Base-by-base conservation (phyloP, 139 green algal species). In the Chlorella sp. region DNA sequence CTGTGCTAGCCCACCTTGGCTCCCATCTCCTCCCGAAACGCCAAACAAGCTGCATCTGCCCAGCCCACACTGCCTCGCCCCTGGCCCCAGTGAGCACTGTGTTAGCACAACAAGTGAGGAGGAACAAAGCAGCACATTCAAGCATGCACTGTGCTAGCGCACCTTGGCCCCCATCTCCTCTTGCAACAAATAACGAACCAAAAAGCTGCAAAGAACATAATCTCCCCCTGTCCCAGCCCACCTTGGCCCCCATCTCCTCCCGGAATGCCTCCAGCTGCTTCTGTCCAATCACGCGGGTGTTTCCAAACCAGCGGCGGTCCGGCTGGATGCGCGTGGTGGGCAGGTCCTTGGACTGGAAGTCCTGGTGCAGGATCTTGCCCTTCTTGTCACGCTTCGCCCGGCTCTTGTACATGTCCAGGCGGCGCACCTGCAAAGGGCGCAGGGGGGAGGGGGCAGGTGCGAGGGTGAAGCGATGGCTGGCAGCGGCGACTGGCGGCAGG, bases 341-440 rank as follows among this genome's bases (percentile, higher is more conserved):
- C 68, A 99, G 92, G 4, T 98, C 98, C 89, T 97, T 98, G 61
- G 94, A 98, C 92, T 99, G 98, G 61, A 99, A 92, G 22, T 99
- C 96, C 94, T 98, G 94, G 37, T 75, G n/a, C 24, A 60, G 73
- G 80, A 77, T 48, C 73, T 42, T 76, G 14, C 98, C 98, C 22
- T 98, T 97, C 88, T 96, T 98, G 94, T 99, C 97, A 1, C 98
- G 90, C 53, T 95, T 91, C 0, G 98, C 93, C 32, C 92, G 94
- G 30, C 92, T 97, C 71, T 97, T 98, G 95, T 99, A 99, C 98
- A 99, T 99, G 16, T 96, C 95, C 78, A 99, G 96, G 42, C 97
- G 94, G 30, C 96, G 95, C 26, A 99, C 96, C 96, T 98, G 91
- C 81, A 26, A 32, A 53, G 1, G 76, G 76, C 3, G n/a, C 12